Evolutionary conservation across 2,329 filamentous ascomycete species (phyloP), one percentile per base, ranked within the genome.

Genomic region (Penicillium sp.): DNA sequence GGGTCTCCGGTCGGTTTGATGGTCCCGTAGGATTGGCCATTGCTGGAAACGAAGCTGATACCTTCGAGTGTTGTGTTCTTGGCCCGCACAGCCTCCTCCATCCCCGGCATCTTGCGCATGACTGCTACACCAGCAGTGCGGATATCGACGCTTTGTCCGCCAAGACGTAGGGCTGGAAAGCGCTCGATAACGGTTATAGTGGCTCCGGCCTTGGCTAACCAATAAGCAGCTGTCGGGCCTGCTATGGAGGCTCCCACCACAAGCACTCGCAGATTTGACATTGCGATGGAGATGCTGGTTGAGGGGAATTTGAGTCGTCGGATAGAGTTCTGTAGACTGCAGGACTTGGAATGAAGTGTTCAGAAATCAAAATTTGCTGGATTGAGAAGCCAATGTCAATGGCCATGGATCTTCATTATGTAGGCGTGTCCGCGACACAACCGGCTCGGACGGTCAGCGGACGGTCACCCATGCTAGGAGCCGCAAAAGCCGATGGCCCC

Each of bases 241-340:
- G 65, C 65, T 20, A 66, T 59, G 27, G 59, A 62, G 7, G 58
- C 62, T n/a, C 63, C 64, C 11, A 59, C 57, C 39, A 68, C 49
- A 36, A 68, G 57, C 13, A 66, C 53, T 13, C 52, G 61, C 2
- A 60, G 42, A 5, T 47, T 26, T n/a, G 54, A 42, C 57, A 59
- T 58, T 29, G 15, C 27, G 15, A 4, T 25, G 21, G n/a, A n/a
- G n/a, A n/a, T n/a, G n/a, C n/a, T n/a, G n/a, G n/a, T n/a, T n/a
- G n/a, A n/a, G n/a, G n/a, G n/a, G n/a, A n/a, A n/a, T n/a, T n/a
- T n/a, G n/a, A n/a, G n/a, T n/a, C n/a, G n/a, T n/a, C n/a, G n/a
- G n/a, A n/a, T n/a, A n/a, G n/a, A n/a, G n/a, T n/a, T n/a, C n/a
- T n/a, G n/a, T n/a, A n/a, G n/a, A n/a, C n/a, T n/a, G n/a, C n/a